Percentiles rank a stretch among this genome's conserved stretches.
Evolutionary conservation across 805 yeast genomes (phyloP).

Genomic region (Phaffomyces opuntiae): DNA sequence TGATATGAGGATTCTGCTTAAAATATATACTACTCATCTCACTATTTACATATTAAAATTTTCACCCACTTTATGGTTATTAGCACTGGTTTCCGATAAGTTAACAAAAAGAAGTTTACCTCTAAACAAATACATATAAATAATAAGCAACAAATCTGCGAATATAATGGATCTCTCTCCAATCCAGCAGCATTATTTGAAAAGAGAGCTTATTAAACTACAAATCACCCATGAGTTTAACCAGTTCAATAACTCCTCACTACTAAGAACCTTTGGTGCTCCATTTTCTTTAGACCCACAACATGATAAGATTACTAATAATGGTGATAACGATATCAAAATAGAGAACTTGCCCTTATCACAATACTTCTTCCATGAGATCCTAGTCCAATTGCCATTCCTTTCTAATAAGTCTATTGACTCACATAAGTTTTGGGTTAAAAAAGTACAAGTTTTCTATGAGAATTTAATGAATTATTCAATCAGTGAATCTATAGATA

Average conservation of each 20-base stretch:
- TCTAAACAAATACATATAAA: too few relatives aligned
- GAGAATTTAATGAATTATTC: slow-evolving; percentile 70
- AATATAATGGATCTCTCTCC: slow-evolving; percentile 34
- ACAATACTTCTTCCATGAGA: slow-evolving; percentile 55
- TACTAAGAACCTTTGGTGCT: slow-evolving; percentile 64
- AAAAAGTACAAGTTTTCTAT: slow-evolving; percentile 71
- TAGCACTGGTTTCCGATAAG: too few relatives aligned
- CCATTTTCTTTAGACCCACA: slow-evolving; percentile 59
- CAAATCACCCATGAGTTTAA: slow-evolving; percentile 60
- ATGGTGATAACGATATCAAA: neutral
- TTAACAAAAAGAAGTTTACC: too few relatives aligned
- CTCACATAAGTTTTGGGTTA: slow-evolving; percentile 68
- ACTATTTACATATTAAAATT: too few relatives aligned
- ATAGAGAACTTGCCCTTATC: slow-evolving; percentile 51
- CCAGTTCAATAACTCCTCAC: slow-evolving; percentile 48
- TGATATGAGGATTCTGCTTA: too few relatives aligned
- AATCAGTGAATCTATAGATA: slow-evolving; percentile 65
- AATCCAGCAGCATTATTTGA: slow-evolving; percentile 79
- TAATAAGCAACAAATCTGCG: too few relatives aligned
- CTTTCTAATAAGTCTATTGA: slow-evolving; percentile 36
- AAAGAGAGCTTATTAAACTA: slow-evolving; percentile 65
- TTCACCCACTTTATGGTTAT: too few relatives aligned
- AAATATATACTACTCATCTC: too few relatives aligned
- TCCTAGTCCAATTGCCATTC: slow-evolving; percentile 70
- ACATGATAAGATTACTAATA: neutral